phyloP scores from a whole-genome alignment of 495 filamentous ascomycete genomes.

The Xylaria nigripes region DNA sequence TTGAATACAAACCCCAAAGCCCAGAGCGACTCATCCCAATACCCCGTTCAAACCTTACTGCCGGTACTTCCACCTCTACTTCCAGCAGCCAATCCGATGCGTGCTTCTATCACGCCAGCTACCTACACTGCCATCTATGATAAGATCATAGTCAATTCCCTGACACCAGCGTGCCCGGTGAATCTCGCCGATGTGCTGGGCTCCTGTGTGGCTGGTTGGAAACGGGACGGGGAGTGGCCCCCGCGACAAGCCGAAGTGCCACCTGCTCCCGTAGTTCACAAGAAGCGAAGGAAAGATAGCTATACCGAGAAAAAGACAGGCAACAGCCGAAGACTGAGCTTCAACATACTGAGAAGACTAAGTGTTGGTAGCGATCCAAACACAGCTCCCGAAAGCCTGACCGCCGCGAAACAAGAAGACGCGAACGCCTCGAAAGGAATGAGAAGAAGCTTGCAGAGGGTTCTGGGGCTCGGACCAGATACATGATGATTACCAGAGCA shows the following conservation, averaged over 20 bases:
- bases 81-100: constrained; percentile 59
- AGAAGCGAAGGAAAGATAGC: constrained; percentile 25
- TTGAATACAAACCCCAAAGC: constrained; percentile 16
- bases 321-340: constrained; percentile 28
- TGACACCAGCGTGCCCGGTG: constrained; percentile 76
- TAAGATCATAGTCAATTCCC: constrained; percentile 69
- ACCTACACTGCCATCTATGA: constrained; percentile 79
- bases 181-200: constrained; percentile 73
- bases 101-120: constrained; percentile 59
- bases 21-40: constrained; percentile 19
- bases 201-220: constrained; percentile 88
- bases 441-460: constrained; percentile 34
- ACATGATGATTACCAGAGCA: constrained; percentile 1
- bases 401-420: constrained; percentile 40
- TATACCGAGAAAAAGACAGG: constrained; percentile 17
- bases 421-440: constrained; percentile 35
- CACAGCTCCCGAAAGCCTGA: constrained; percentile 8
- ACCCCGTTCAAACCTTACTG: constrained; percentile 43
- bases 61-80: constrained; percentile 60
- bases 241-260: constrained; percentile 47
- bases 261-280: constrained; percentile 30
- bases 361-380: constrained; percentile 16
- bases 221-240: constrained; percentile 90
- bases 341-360: constrained; percentile 23
- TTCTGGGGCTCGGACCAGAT: constrained; percentile 31